Evolutionary conservation across 345 rosid species (phyloP).

Genomic region (Microcos paniculata): DNA sequence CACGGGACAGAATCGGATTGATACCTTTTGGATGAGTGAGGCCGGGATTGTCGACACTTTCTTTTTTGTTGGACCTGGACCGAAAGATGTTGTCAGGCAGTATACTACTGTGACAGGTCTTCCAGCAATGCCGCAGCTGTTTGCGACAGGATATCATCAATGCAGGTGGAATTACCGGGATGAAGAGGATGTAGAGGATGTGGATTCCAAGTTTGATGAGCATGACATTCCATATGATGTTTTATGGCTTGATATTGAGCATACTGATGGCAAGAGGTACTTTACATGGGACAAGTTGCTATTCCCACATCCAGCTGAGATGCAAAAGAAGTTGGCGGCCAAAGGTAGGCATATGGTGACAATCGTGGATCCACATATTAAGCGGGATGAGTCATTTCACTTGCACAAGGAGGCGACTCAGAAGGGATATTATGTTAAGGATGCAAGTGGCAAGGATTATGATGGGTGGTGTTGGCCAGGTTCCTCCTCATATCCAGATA

Average conservation of each 20-base stretch:
- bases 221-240: slow-evolving; percentile 96
- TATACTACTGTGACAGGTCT: slow-evolving; percentile 77
- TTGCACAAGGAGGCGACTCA: slow-evolving; percentile 85
- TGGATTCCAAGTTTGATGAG: slow-evolving; percentile 92
- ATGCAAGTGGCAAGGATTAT: slow-evolving; percentile 77
- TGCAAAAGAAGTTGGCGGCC: slow-evolving; percentile 85
- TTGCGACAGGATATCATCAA: slow-evolving; percentile 91
- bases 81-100: slow-evolving; percentile 90
- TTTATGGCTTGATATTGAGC: slow-evolving; percentile 98
- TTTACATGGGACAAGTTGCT: slow-evolving; percentile 84
- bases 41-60: slow-evolving; percentile 95
- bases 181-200: slow-evolving; percentile 96
- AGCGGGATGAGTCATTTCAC: slow-evolving; percentile 75
- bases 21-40: slow-evolving; percentile 96
- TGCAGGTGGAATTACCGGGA: slow-evolving; percentile 99
- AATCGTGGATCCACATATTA: slow-evolving; percentile 97
- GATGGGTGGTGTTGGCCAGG: slow-evolving; percentile 99
- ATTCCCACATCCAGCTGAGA: slow-evolving; percentile 90
- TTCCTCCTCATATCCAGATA: slow-evolving; percentile 85
- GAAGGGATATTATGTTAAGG: slow-evolving; percentile 89
- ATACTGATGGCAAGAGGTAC: slow-evolving; percentile 90
- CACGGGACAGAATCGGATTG: slow-evolving; percentile 57
- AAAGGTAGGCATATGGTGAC: slow-evolving; percentile 98
- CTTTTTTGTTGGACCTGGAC: slow-evolving; percentile 86
- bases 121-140: slow-evolving; percentile 89